phyloP scores from a whole-genome alignment of 2,329 filamentous ascomycete genomes.

The Botrytis tulipae region DNA sequence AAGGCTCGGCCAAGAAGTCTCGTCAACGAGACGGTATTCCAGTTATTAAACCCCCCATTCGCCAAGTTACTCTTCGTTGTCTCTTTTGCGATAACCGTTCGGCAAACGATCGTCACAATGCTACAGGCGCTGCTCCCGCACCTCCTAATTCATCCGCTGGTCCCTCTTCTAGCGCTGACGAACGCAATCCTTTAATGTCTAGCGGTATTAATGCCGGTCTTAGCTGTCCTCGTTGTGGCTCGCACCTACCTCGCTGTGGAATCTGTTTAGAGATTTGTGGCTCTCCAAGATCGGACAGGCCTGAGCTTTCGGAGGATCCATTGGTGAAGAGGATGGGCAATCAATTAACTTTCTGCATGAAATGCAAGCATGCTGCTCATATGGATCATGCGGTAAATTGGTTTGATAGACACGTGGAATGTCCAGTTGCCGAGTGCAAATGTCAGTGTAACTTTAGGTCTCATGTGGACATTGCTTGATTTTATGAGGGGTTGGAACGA shows the following conservation, averaged over 20 bases:
- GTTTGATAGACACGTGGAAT: constrained; percentile 64
- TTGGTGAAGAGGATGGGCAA: constrained; percentile 49
- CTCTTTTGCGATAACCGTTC: constrained; percentile 69
- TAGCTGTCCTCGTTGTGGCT: constrained; percentile 64
- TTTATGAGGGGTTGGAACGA: neutral
- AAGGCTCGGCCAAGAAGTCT: constrained; percentile 69
- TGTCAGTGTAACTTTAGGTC: constrained; percentile 51
- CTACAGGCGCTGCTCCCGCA: constrained; percentile 22
- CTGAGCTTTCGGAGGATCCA: constrained; percentile 51
- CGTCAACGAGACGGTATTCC: constrained; percentile 59
- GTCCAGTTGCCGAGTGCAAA: constrained; percentile 66
- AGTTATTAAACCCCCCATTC: constrained; percentile 62
- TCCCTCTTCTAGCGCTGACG: constrained; percentile 29
- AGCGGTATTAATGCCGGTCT: constrained; percentile 60
- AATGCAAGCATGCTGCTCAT: constrained; percentile 66
- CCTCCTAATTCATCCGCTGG: constrained; percentile 23
- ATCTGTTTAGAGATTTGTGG: constrained; percentile 67
- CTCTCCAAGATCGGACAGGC: constrained; percentile 58
- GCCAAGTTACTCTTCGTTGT: constrained; percentile 73
- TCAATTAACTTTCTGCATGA: constrained; percentile 68
- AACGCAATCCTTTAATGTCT: constrained; percentile 55
- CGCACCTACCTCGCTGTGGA: constrained; percentile 65
- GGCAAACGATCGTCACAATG: constrained; percentile 41
- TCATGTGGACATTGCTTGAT: constrained; percentile 13
- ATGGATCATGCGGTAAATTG: constrained; percentile 65